Evolutionary conservation across 2,329 filamentous ascomycete genomes (phyloP).

Genomic region (Exophiala viscosa): DNA sequence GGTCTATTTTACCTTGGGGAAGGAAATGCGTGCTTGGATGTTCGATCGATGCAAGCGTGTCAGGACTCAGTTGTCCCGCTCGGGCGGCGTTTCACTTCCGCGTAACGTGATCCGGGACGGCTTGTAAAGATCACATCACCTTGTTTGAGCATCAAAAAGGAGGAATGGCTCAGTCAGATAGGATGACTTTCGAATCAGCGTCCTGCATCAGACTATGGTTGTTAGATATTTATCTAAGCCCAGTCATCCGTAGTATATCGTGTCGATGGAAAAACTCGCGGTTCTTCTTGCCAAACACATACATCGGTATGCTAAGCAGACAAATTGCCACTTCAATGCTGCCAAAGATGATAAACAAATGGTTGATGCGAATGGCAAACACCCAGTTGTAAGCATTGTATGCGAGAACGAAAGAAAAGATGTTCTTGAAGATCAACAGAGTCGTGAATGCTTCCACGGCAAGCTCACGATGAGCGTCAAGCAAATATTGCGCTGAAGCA

Average conservation of each 20-base stretch:
- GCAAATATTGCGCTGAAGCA: constrained; percentile 78
- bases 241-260: constrained; percentile 59
- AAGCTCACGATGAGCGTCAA: constrained; percentile 88
- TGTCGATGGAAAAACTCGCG: constrained; percentile 72
- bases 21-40: no score
- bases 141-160: no score
- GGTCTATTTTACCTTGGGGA: no score
- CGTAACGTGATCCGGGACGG: no score
- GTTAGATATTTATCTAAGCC: constrained; percentile 37
- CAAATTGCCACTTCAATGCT: constrained; percentile 77
- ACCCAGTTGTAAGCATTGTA: constrained; percentile 85
- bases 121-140: no score
- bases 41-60: no score
- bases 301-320: constrained; percentile 68
- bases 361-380: constrained; percentile 53
- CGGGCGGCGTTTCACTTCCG: no score
- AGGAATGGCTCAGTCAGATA: no score
- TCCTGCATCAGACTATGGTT: no score
- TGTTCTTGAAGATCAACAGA: constrained; percentile 89
- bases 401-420: constrained; percentile 83
- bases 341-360: constrained; percentile 65
- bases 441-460: constrained; percentile 86
- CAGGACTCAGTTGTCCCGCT: no score
- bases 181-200: no score
- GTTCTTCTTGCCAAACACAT: constrained; percentile 74